phyloP scores from a whole-genome alignment of 148 eudicot genomes.

The Rhododendron vialii region DNA sequence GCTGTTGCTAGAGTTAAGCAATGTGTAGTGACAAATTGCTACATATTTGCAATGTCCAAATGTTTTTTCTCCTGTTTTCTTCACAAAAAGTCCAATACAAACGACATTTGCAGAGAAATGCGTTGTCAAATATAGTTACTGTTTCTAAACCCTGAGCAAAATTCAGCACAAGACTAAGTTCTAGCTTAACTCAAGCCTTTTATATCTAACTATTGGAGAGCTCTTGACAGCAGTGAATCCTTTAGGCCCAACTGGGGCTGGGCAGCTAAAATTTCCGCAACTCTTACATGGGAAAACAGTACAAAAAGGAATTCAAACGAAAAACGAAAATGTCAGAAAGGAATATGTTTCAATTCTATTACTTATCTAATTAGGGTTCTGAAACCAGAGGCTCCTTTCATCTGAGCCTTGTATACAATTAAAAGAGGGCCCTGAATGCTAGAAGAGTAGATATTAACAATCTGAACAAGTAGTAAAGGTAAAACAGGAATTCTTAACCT shows the following conservation, averaged over 20 bases:
- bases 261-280: background rate
- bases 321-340: background rate
- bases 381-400: background rate
- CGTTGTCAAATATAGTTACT: background rate
- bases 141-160: background rate
- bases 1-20: background rate
- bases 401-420: background rate
- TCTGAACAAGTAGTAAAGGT: background rate
- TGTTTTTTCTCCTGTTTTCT: background rate
- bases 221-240: background rate
- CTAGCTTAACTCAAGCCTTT: background rate
- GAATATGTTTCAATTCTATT: background rate
- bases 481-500: background rate
- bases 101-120: background rate
- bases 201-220: background rate
- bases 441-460: background rate
- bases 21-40: background rate
- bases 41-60: background rate
- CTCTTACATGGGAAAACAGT: background rate
- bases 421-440: background rate
- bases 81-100: background rate
- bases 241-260: background rate
- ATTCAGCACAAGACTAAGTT: background rate
- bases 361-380: background rate
- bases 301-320: background rate